A percentile compares a stretch with the other conserved stretches of the same genome.
These are phyloP conservation scores for Aspergillus campestris DNA, from an alignment of 495 filamentous ascomycete species.

Conservation along the genomic window DNA sequence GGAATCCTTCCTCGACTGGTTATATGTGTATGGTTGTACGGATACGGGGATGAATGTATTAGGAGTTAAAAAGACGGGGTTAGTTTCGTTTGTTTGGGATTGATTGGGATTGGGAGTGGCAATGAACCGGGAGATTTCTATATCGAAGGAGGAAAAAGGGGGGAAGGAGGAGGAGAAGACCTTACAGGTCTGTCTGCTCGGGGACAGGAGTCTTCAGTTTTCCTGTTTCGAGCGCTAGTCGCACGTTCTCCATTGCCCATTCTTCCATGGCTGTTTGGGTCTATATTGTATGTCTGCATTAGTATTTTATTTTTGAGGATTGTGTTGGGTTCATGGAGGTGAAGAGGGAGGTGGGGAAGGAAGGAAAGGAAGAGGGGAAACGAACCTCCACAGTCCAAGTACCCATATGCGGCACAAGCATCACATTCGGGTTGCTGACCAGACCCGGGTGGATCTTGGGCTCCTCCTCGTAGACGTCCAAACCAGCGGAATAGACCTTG, in stretches of 20 bases:
- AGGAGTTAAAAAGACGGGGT: too few relatives aligned
- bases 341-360: not conserved
- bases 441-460: constrained; percentile 56
- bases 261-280: constrained; percentile 58
- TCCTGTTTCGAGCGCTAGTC: constrained; percentile 44
- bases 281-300: constrained; percentile 17
- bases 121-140: too few relatives aligned
- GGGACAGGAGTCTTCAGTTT: constrained; percentile 49
- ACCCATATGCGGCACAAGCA: constrained; percentile 63
- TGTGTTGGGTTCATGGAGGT: not conserved
- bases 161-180: not conserved
- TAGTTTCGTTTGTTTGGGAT: too few relatives aligned
- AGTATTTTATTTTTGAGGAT: not conserved
- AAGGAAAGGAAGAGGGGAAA: not conserved
- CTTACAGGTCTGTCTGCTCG: constrained; percentile 46
- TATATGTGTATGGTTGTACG: too few relatives aligned
- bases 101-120: too few relatives aligned
- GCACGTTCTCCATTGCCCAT: constrained; percentile 55
- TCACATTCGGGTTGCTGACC: constrained; percentile 48
- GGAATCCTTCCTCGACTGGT: too few relatives aligned
- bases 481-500: constrained; percentile 50
- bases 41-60: too few relatives aligned
- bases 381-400: constrained; percentile 58
- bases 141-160: too few relatives aligned
- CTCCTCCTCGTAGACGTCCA: constrained; percentile 67